Percentiles rank a stretch among this genome's conserved stretches.
Conservation (phyloP, 2,329 filamentous ascomycete genomes). For the Calonectria henricotiae region DNA sequence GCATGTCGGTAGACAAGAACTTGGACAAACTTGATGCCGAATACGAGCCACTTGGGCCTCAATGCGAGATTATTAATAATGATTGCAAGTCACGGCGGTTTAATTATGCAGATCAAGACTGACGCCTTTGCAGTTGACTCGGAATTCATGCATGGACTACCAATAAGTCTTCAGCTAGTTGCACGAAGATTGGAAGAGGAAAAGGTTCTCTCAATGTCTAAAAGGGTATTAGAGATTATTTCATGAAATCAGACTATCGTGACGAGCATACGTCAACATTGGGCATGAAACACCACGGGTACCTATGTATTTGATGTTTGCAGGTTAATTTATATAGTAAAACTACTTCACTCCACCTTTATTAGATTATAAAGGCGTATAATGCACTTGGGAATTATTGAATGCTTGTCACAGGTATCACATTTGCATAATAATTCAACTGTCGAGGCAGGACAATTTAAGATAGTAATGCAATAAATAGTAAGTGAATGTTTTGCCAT, state of each 20-base stretch:
- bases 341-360: no score
- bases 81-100: constrained; percentile 60
- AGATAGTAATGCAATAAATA: no score
- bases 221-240: constrained; percentile 45
- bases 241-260: not conserved
- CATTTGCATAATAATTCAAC: no score
- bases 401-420: no score
- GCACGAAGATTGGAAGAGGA: constrained; percentile 62
- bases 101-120: not conserved
- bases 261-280: no score
- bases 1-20: constrained; percentile 60
- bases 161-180: constrained; percentile 64
- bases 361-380: no score
- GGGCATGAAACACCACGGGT: no score
- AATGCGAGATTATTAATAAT: constrained; percentile 59
- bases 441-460: no score
- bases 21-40: constrained; percentile 56
- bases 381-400: no score
- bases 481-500: no score
- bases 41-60: constrained; percentile 57
- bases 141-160: constrained; percentile 60
- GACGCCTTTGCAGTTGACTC: constrained; percentile 57
- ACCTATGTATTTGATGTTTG: no score
- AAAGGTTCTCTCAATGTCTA: constrained; percentile 58
- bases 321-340: no score